Base-by-base conservation (phyloP, 192 early-diverging fungal genomes). In the Backusella sp. region DNA sequence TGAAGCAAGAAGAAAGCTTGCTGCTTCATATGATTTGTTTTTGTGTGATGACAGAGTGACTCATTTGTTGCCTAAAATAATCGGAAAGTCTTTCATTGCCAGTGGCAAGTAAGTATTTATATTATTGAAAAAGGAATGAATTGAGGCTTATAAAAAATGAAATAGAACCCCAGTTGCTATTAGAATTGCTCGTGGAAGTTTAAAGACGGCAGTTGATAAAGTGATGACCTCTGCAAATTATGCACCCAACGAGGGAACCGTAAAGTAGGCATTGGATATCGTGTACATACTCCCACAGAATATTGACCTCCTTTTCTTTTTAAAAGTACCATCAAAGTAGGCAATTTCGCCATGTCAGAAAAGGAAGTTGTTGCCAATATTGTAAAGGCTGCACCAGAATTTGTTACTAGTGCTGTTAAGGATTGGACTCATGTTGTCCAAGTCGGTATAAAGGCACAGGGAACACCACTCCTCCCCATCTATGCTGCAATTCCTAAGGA, bases 371-470 rank as follows among this genome's bases (percentile, higher is more conserved):
- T 87, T 1, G 92, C 92, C 46, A 99, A 99, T 86, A 86, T 96
- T 36, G 80, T 89, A 77, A 66, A 72, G 7, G 89, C 88, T 15
- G 82, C 93, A 19, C 84, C 91, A 2, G 73, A 69, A 23, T 80
- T 96, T 71, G 83, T 90, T 15, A 85, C 87, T 32, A 81, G 96
- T 49, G 91, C 94, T 21, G 42, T 21, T 12, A 84, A 90, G 70
- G 86, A 89, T 46, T 96, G 95, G 95, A 86, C 85, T 52, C 96
- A 97, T 84, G 89, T 99, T 71, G 92, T 90, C 82, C 87, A 92
- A 6, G 87, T 99, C 62, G 82, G 89, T 65, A 78, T 99, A 82
- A 97, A 97, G 83, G 90, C 94, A 8, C 84, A 80, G 66, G 84
- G 87, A 23, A 94, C 95, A 15, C 83, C 89, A 34, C 83, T 90